Evolutionary conservation across 2,329 filamentous ascomycete species (phyloP).

Genomic region (Fusarium sulawesiense): DNA sequence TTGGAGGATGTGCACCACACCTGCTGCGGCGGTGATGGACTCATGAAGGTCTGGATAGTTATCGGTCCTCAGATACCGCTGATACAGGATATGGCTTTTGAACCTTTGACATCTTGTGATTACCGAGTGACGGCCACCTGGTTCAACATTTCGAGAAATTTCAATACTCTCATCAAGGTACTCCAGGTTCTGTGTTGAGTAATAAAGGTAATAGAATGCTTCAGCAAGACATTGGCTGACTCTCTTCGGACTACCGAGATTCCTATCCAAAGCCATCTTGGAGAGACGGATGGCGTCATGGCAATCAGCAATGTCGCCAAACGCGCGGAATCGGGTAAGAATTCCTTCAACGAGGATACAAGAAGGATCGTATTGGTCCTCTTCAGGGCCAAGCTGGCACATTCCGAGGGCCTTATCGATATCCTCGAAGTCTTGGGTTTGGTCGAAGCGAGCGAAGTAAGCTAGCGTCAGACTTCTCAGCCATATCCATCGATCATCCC

Average conservation of each 20-base stretch:
- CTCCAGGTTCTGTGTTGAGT: neutral
- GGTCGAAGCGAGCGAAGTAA: neutral
- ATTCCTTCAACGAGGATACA: neutral
- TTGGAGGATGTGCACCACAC: neutral
- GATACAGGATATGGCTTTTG: neutral
- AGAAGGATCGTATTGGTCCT: neutral
- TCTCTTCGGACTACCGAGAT: neutral
- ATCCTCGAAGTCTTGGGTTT: neutral
- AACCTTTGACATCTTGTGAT: neutral
- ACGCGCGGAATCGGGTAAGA: accelerated
- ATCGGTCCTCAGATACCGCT: neutral
- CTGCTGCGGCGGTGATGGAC: neutral
- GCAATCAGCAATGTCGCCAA: neutral
- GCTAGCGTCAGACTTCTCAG: neutral
- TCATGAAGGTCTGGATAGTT: neutral
- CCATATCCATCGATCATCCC: neutral
- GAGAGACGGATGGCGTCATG: neutral
- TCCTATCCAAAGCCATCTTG: accelerated
- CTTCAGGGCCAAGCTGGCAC: accelerated
- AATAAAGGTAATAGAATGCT: neutral
- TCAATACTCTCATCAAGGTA: neutral
- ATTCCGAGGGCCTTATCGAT: neutral
- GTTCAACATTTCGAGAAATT: neutral
- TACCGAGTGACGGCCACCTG: neutral
- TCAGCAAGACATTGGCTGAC: neutral